Percentiles rank a stretch among this genome's conserved stretches.
phyloP scores from a whole-genome alignment of 768 basidiomycete species.

The Agaricus blazei region DNA sequence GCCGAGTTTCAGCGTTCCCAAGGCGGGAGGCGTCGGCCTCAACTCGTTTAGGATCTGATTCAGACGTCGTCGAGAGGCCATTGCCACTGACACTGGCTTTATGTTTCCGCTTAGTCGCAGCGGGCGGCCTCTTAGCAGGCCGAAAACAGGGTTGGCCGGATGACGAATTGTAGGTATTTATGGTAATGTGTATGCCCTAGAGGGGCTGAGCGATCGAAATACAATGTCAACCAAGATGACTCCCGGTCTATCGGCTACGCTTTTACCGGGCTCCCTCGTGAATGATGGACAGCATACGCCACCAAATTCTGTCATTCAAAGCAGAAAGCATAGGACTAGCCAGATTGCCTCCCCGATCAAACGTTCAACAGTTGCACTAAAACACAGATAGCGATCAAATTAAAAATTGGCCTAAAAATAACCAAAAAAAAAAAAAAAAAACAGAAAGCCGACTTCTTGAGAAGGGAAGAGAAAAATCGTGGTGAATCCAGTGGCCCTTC shows the following conservation, averaged over 20 bases:
- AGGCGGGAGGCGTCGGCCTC: conserved; percentile 29
- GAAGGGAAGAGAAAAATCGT: too few species aligned
- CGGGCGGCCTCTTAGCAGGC: conserved; percentile 5
- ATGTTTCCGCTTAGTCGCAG: conserved; percentile 1
- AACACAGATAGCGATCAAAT: too few species aligned
- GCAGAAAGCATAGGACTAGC: too few species aligned
- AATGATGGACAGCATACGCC: not conserved
- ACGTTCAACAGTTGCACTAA: too few species aligned
- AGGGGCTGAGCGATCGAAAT: conserved; percentile 1
- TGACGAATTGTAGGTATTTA: conserved; percentile 3
- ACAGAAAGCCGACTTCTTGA: too few species aligned
- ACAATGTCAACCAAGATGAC: not conserved
- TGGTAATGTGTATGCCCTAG: not conserved
- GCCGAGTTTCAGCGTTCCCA: conserved; percentile 56
- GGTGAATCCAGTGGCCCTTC: too few species aligned
- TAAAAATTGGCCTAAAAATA: too few species aligned
- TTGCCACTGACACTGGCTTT: conserved; percentile 10
- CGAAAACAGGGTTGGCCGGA: not conserved
- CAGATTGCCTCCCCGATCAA: too few species aligned
- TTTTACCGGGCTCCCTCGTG: not conserved
- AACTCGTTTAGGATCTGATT: conserved; percentile 43
- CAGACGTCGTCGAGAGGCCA: conserved; percentile 42
- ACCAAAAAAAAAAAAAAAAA: too few species aligned
- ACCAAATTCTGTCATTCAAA: too few species aligned
- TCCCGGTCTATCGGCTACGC: too few species aligned